phyloP scores from a whole-genome alignment of 1,284 basidiomycete species.

The Tremellales sp. region DNA sequence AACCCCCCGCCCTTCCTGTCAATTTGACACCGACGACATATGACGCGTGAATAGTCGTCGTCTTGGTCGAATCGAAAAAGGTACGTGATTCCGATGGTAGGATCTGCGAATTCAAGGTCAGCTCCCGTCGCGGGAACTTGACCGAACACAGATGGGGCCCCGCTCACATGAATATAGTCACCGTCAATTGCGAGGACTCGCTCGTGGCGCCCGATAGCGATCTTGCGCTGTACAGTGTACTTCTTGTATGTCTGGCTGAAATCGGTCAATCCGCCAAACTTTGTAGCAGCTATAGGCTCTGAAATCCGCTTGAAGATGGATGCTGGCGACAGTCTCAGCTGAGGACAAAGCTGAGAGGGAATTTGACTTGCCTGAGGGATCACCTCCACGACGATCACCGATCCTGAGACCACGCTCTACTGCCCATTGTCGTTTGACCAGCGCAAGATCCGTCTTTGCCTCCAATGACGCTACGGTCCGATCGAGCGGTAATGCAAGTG shows the following conservation, averaged over 20 bases:
- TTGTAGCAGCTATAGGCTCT: slow-evolving; percentile 58
- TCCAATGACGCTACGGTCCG: slow-evolving; percentile 91
- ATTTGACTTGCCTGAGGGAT: slow-evolving; percentile 82
- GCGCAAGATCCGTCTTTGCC: slow-evolving; percentile 75
- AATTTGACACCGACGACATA: slow-evolving; percentile 79
- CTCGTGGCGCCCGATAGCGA: slow-evolving; percentile 87
- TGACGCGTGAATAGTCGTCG: slow-evolving; percentile 87
- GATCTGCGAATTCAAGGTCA: slow-evolving; percentile 57
- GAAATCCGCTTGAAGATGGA: slow-evolving; percentile 85
- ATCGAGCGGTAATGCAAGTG: slow-evolving; percentile 85
- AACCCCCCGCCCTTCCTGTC: slow-evolving; percentile 71
- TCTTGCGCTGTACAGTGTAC: slow-evolving; percentile 90
- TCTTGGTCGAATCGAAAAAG: slow-evolving; percentile 82
- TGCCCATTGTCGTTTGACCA: slow-evolving; percentile 75
- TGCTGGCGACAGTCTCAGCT: slow-evolving; percentile 52
- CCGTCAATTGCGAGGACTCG: slow-evolving; percentile 91
- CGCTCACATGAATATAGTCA: slow-evolving; percentile 80
- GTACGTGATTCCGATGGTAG: slow-evolving; percentile 79
- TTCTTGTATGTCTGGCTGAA: slow-evolving; percentile 71
- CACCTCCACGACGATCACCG: slow-evolving; percentile 54
- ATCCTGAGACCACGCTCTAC: slow-evolving; percentile 58
- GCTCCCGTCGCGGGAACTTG: neutral
- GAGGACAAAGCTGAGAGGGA: too few relatives aligned
- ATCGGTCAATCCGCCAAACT: slow-evolving; percentile 57
- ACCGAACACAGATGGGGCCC: neutral